A percentile compares a stretch with the other conserved stretches of the same genome.
These are phyloP conservation scores for Roridomyces roridus DNA, from an alignment of 768 basidiomycete species.

Conservation along the genomic window DNA sequence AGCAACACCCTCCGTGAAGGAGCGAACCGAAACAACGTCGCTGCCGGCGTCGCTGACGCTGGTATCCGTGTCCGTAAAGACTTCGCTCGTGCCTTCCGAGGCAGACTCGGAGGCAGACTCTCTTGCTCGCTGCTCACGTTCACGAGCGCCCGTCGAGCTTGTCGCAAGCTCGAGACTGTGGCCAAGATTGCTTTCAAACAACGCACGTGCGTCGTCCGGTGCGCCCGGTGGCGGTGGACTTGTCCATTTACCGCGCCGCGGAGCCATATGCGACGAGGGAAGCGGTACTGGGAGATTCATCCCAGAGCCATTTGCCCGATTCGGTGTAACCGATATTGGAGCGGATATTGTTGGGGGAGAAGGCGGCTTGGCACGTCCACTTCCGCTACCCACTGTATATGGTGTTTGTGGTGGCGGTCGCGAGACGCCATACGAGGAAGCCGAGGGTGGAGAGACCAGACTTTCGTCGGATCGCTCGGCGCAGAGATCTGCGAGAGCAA, in stretches of 20 bases:
- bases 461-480: slow-evolving; percentile 84
- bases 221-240: slow-evolving; percentile 85
- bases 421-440: slow-evolving; percentile 41
- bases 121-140: slow-evolving; percentile 34
- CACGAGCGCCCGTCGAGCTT: slow-evolving; percentile 63
- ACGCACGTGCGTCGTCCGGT: slow-evolving; percentile 63
- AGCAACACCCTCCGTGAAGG: slow-evolving; percentile 60
- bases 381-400: slow-evolving; percentile 69
- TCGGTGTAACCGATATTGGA: slow-evolving; percentile 48
- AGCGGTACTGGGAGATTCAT: slow-evolving; percentile 53
- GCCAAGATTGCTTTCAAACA: slow-evolving; percentile 74
- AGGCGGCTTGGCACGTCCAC: slow-evolving; percentile 55
- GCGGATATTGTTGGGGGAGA: slow-evolving; percentile 55
- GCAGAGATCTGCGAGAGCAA: slow-evolving; percentile 88
- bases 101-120: slow-evolving; percentile 43
- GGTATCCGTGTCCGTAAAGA: slow-evolving; percentile 71
- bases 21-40: slow-evolving; percentile 71
- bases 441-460: slow-evolving; percentile 53
- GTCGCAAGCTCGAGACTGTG: slow-evolving; percentile 74
- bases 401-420: slow-evolving; percentile 73
- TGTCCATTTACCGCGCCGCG: slow-evolving; percentile 82
- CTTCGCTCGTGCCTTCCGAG: slow-evolving; percentile 65
- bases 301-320: slow-evolving; percentile 35
- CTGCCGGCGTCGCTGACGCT: slow-evolving; percentile 70
- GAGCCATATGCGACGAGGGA: slow-evolving; percentile 72